Percentiles rank a stretch among this genome's conserved stretches.
These are phyloP conservation scores for Arachis stenosperma DNA, from an alignment of 306 rosid genomes.

Conservation along the genomic window DNA sequence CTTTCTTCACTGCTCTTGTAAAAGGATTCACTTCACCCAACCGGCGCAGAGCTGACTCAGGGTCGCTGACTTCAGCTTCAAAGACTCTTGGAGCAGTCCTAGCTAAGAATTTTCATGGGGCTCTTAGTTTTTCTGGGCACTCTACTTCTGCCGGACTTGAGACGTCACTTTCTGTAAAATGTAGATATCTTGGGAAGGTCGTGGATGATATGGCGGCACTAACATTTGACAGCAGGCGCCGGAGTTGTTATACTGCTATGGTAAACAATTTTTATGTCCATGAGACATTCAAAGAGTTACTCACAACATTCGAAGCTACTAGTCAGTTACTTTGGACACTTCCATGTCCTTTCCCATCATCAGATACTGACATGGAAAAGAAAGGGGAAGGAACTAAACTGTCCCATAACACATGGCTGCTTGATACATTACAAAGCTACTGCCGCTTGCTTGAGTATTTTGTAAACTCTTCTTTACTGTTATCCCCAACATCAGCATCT, in stretches of 20 bases:
- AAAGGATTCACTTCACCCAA: conserved; percentile 91
- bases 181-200: conserved; percentile 94
- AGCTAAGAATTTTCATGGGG: conserved; percentile 84
- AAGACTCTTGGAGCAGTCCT: conserved; percentile 92
- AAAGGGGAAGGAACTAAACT: conserved; percentile 68
- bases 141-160: conserved; percentile 68
- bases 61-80: conserved; percentile 79
- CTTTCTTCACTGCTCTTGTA: conserved; percentile 91
- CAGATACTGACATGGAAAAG: conserved; percentile 64
- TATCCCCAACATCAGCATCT: conserved; percentile 85
- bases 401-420: conserved; percentile 82
- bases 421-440: conserved; percentile 88
- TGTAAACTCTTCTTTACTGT: conserved; percentile 86
- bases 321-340: conserved; percentile 93
- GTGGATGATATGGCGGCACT: conserved; percentile 92
- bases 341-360: conserved; percentile 61
- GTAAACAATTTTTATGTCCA: conserved; percentile 92
- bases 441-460: conserved; percentile 88
- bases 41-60: conserved; percentile 91
- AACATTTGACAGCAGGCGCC: conserved; percentile 83
- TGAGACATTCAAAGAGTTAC: conserved; percentile 89
- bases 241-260: conserved; percentile 82
- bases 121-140: conserved; percentile 86
- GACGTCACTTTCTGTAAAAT: conserved; percentile 76
- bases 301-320: conserved; percentile 95